Evolutionary conservation across 371 early-diverging fungal species (phyloP).

Genomic region (Dinochytrium kinnereticum): DNA sequence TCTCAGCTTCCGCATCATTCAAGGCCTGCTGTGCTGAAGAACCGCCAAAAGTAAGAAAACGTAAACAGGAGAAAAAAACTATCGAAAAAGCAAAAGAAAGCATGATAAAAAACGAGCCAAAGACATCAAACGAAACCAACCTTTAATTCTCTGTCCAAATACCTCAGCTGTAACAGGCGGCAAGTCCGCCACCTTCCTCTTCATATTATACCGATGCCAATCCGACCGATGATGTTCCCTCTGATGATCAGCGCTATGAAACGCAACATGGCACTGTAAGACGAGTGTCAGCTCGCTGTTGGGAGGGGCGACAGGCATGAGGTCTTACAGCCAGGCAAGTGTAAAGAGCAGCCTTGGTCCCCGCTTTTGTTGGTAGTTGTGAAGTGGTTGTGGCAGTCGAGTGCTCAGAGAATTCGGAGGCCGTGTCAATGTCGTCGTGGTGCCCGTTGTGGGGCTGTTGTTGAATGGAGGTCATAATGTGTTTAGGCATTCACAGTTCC

Average conservation of each 20-base stretch:
- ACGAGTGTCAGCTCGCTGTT: background rate
- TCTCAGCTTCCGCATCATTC: background rate
- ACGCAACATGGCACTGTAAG: slow-evolving; percentile 78
- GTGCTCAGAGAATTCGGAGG: slow-evolving; percentile 49
- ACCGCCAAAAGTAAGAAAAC: too few relatives aligned
- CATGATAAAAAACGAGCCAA: too few relatives aligned
- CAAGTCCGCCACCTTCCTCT: slow-evolving; percentile 86
- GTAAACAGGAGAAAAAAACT: too few relatives aligned
- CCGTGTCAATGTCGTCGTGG: slow-evolving; percentile 37
- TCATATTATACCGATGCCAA: slow-evolving; percentile 98
- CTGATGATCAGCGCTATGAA: slow-evolving; percentile 82
- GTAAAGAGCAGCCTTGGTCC: slow-evolving; percentile 32
- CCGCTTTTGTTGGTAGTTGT: slow-evolving; percentile 1
- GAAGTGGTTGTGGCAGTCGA: slow-evolving; percentile 10
- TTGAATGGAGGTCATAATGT: too few relatives aligned
- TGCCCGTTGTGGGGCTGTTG: background rate
- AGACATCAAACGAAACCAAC: background rate
- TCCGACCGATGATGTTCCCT: slow-evolving; percentile 90
- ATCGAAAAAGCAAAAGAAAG: too few relatives aligned
- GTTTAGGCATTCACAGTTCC: too few relatives aligned
- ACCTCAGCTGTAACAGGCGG: slow-evolving; percentile 82
- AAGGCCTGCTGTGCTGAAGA: background rate
- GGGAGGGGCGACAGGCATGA: background rate
- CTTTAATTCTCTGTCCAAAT: slow-evolving; percentile 77
- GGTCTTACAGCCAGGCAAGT: slow-evolving; percentile 46